A percentile compares a stretch with the other conserved stretches of the same genome.
These are phyloP conservation scores for Pseudocercospora crystallina DNA, from an alignment of 2,329 filamentous ascomycete genomes.

Conservation along the genomic window DNA sequence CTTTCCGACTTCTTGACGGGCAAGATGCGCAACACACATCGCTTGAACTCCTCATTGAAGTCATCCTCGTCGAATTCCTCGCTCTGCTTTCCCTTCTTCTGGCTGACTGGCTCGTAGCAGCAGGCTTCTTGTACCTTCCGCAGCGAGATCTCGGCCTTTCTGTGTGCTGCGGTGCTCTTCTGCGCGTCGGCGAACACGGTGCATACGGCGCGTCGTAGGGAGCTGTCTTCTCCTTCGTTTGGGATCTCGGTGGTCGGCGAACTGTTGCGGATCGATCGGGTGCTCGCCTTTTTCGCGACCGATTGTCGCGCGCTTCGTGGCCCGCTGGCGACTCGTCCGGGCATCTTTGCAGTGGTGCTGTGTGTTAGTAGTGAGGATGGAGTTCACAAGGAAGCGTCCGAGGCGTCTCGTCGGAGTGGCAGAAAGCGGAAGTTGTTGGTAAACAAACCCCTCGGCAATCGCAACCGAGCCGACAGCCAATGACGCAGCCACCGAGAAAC, in stretches of 20 bases:
- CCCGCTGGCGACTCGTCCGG: constrained; percentile 32
- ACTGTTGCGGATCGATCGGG: constrained; percentile 25
- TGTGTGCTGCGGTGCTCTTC: constrained; percentile 81
- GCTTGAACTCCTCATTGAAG: constrained; percentile 81
- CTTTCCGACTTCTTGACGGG: constrained; percentile 88
- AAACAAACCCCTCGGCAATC: too few species aligned
- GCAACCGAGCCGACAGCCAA: background rate
- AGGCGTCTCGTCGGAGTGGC: background rate
- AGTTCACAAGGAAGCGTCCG: background rate
- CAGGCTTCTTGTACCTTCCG: constrained; percentile 89
- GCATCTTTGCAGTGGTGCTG: constrained; percentile 51
- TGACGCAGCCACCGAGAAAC: constrained; percentile 2
- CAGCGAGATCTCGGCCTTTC: constrained; percentile 83
- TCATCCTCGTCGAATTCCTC: constrained; percentile 78
- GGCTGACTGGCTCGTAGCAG: constrained; percentile 54
- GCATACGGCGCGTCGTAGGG: constrained; percentile 72
- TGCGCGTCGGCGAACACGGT: constrained; percentile 64
- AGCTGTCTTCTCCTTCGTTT: constrained; percentile 68
- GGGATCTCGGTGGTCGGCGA: constrained; percentile 52
- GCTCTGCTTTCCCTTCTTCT: constrained; percentile 53
- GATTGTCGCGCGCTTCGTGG: constrained; percentile 20
- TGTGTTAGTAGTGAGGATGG: background rate
- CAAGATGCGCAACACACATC: constrained; percentile 79
- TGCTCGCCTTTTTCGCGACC: constrained; percentile 21
- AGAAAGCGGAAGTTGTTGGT: background rate